A percentile compares a stretch with the other conserved stretches of the same genome.
Conservation (phyloP, 495 filamentous ascomycete species). For the Xylaria bambusicola region DNA sequence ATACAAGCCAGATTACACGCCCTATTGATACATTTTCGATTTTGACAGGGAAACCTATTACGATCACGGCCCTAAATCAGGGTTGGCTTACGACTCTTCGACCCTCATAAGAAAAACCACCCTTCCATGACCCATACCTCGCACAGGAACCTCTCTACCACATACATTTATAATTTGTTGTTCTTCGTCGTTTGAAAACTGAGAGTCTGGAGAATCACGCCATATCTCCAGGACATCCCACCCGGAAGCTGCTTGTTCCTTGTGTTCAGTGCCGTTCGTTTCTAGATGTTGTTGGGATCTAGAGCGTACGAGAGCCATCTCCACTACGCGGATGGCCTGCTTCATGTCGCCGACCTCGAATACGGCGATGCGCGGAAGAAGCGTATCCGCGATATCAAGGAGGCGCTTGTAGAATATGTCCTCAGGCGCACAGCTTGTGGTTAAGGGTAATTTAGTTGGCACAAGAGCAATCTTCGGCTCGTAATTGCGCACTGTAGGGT, state of each 20-base stretch:
- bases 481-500: constrained; percentile 61
- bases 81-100: neutral
- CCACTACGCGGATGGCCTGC: constrained; percentile 62
- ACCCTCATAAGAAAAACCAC: constrained; percentile 31
- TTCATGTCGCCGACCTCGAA: constrained; percentile 60
- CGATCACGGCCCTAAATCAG: no score
- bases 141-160: constrained; percentile 26
- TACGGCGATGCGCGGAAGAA: constrained; percentile 46
- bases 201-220: constrained; percentile 49
- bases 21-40: no score
- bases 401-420: constrained; percentile 63
- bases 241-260: neutral
- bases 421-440: constrained; percentile 34
- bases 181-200: constrained; percentile 11
- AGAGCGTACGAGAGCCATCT: constrained; percentile 32
- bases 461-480: constrained; percentile 83
- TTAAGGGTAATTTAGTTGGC: constrained; percentile 32
- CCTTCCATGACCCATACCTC: constrained; percentile 38
- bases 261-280: constrained; percentile 14
- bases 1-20: no score
- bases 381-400: constrained; percentile 38
- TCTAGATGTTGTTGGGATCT: neutral
- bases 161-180: constrained; percentile 18
- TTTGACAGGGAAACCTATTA: no score
- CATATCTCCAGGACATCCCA: constrained; percentile 54